A percentile compares a stretch with the other conserved stretches of the same genome.
Evolutionary conservation across 2,329 filamentous ascomycete species (phyloP).

Genomic region (Harringtonia lauricola): DNA sequence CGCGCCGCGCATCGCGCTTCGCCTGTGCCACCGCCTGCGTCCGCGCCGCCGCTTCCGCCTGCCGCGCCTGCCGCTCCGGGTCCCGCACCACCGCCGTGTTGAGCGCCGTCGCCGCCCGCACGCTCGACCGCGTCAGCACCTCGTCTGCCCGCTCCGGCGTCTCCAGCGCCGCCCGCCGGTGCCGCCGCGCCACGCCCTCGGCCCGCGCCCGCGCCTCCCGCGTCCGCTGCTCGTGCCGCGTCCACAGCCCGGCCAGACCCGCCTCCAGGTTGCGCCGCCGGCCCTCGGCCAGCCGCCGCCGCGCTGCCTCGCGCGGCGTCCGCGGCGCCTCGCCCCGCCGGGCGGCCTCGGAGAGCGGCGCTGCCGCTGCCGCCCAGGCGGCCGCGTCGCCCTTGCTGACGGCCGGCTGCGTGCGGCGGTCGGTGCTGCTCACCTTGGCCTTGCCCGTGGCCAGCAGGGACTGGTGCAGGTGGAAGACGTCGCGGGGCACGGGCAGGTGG

Average conservation of each 20-base stretch:
- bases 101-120: slow-evolving; percentile 39
- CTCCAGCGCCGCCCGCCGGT: slow-evolving; percentile 37
- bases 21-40: slow-evolving; percentile 31
- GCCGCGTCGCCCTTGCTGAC: slow-evolving; percentile 45
- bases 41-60: slow-evolving; percentile 28
- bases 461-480: slow-evolving; percentile 53
- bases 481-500: slow-evolving; percentile 69
- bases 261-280: slow-evolving; percentile 62
- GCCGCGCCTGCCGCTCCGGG: slow-evolving; percentile 47
- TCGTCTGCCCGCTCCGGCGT: slow-evolving; percentile 61
- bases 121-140: slow-evolving; percentile 58
- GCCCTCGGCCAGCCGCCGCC: slow-evolving; percentile 57
- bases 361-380: slow-evolving; percentile 49
- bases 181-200: slow-evolving; percentile 33
- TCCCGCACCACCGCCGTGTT: slow-evolving; percentile 46
- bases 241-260: slow-evolving; percentile 59
- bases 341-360: slow-evolving; percentile 38
- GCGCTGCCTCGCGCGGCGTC: slow-evolving; percentile 45
- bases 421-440: too few relatives aligned
- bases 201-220: slow-evolving; percentile 4
- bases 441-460: slow-evolving; percentile 9
- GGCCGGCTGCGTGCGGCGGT: slow-evolving; percentile 15
- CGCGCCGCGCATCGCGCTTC: slow-evolving; percentile 49
- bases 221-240: slow-evolving; percentile 44
- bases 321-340: slow-evolving; percentile 22